Evolutionary conservation across 2,329 filamentous ascomycete genomes (phyloP), one percentile per base, ranked within the genome.

Genomic region (Colletotrichum agaves): DNA sequence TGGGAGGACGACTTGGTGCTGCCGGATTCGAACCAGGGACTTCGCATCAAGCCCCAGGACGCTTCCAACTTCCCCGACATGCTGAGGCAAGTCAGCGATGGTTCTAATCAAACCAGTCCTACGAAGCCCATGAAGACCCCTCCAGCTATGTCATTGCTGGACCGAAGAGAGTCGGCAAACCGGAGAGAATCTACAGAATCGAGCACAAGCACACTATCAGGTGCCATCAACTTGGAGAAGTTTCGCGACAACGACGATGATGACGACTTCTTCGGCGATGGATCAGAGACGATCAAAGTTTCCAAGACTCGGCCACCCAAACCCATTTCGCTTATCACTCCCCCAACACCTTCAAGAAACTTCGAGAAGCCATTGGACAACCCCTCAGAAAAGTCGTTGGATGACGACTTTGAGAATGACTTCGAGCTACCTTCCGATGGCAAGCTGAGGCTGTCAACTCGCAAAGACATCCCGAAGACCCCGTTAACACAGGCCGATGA

Each of bases 1-100:
- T 95, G 93, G 90, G 90, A 89, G 69, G 91, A 94, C 72, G 93
- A 95, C 73, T 79, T 95, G 55, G 91, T 93, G 73, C 78, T 94
- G 15, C 90, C 91, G 3, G 84, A 85, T 43, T 76, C 82, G 2
- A 84, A 85, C 33, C 85, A 88, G 67, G 83, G 82, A 5, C 81
- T 94, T 67, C 86, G 88, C 72, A 85, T 95, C 70, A 93, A 92
- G 78, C 81, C 83, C 17, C 85, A 85, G 63, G 88, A 89, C 64
- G 83, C 84, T 53, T 80, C 82, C 3, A 83, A 85, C 27, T 93
- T 93, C 69, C 91, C 91, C 0, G 91, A 92, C 50, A 85, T 84
- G 6, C 79, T 94, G 67, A 86, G 89, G 63, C 90, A 93, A 75
- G 85, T 93, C 64, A 90, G 88, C 75, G 85, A 78, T 43, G 80